A percentile compares a stretch with the other conserved stretches of the same genome.
Conservation (phyloP, 257 asterid species). For the Lycium barbarum region DNA sequence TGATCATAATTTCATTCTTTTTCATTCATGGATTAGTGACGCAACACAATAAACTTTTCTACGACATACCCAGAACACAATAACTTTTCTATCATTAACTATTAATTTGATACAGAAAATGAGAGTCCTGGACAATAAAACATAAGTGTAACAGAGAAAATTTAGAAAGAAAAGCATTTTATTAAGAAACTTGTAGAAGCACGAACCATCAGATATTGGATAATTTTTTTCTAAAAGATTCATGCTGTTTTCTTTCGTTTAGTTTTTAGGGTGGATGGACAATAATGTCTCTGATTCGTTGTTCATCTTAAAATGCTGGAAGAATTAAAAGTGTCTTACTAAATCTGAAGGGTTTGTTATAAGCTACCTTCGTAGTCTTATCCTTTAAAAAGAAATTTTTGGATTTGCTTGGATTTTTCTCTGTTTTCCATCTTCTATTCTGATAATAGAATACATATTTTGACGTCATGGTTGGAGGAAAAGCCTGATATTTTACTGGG, state of each 20-base stretch:
- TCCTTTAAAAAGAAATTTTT: not conserved
- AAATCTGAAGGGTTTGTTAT: not conserved
- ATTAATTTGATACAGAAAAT: not conserved
- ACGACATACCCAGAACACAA: no score
- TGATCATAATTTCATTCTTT: constrained; percentile 11
- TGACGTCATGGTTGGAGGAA: not conserved
- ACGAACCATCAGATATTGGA: not conserved
- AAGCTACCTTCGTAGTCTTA: constrained; percentile 6
- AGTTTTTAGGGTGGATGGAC: not conserved
- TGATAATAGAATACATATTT: not conserved
- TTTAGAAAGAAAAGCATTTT: not conserved
- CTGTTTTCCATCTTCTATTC: constrained; percentile 1
- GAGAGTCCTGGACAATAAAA: constrained; percentile 23
- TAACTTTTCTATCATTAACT: not conserved
- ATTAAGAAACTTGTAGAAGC: not conserved
- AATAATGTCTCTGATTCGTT: not conserved
- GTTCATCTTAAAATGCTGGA: constrained; percentile 11
- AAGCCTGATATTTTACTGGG: not conserved
- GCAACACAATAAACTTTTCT: not conserved
- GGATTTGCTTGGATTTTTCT: constrained; percentile 5
- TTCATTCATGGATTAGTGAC: constrained; percentile 4
- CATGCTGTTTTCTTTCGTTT: constrained; percentile 6
- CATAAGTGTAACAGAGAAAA: not conserved
- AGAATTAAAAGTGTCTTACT: constrained; percentile 1
- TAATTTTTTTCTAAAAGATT: not conserved